Conservation (phyloP, 2,329 filamentous ascomycete genomes). For the Penicillium crustosum region DNA sequence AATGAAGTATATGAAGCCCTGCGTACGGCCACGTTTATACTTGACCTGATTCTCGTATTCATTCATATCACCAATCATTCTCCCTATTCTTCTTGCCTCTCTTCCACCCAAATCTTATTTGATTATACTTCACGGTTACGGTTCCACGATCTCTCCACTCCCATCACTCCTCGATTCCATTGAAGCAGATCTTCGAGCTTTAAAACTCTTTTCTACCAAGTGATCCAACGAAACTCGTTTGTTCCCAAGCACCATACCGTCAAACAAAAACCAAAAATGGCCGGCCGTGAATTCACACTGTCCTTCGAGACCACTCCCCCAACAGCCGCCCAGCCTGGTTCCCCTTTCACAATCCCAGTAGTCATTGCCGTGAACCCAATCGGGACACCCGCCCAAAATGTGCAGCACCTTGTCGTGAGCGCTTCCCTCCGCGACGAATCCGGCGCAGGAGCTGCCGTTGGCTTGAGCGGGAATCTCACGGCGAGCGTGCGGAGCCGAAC, state of each 20-base stretch:
- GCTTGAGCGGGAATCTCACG: constrained; percentile 31
- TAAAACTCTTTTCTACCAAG: neutral
- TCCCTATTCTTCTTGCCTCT: neutral
- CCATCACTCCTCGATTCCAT: constrained; percentile 5
- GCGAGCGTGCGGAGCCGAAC: constrained; percentile 35
- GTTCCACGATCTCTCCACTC: neutral
- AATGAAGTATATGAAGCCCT: constrained; percentile 24
- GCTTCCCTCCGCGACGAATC: constrained; percentile 31
- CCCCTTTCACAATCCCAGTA: constrained; percentile 34
- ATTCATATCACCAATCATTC: neutral
- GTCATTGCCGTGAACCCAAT: constrained; percentile 33
- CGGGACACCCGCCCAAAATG: constrained; percentile 22
- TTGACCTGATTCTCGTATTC: constrained; percentile 3
- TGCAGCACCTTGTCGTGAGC: constrained; percentile 32
- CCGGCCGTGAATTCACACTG: constrained; percentile 31
- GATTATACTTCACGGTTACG: constrained; percentile 9
- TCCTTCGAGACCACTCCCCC: constrained; percentile 34
- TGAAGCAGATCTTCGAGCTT: neutral
- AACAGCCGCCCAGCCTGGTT: constrained; percentile 25
- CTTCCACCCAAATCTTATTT: neutral
- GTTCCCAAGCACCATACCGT: neutral
- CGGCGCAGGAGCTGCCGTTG: constrained; percentile 20
- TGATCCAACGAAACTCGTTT: neutral
- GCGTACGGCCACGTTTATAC: neutral
- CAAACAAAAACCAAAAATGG: constrained; percentile 7